A percentile compares a stretch with the other conserved stretches of the same genome.
phyloP scores from a whole-genome alignment of 2,329 filamentous ascomycete species.

The Piedraia hortae region DNA sequence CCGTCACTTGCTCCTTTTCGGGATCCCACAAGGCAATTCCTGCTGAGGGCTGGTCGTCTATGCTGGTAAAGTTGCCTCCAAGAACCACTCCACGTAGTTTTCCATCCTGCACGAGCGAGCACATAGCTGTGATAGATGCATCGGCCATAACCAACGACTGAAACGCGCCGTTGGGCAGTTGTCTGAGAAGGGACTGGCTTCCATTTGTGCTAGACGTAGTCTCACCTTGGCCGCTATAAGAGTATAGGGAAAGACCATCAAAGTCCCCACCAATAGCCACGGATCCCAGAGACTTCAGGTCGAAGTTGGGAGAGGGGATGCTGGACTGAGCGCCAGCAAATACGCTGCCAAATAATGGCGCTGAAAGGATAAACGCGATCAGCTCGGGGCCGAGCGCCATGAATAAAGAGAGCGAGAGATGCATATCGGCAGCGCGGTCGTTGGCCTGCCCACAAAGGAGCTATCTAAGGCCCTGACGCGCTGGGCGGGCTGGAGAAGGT shows the following conservation, averaged over 20 bases:
- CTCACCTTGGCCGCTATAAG: constrained; percentile 57
- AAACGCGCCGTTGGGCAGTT: constrained; percentile 66
- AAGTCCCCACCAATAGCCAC: constrained; percentile 77
- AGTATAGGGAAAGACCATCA: constrained; percentile 67
- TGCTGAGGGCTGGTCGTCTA: constrained; percentile 47
- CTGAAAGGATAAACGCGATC: constrained; percentile 9
- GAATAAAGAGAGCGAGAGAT: constrained; percentile 9
- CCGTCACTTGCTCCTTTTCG: constrained; percentile 36
- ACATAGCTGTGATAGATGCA: constrained; percentile 71
- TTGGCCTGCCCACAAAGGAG: constrained; percentile 2
- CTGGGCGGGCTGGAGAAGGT: no score
- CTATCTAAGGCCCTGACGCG: no score
- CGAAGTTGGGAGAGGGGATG: constrained; percentile 43
- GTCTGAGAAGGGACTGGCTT: constrained; percentile 52
- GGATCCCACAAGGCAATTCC: constrained; percentile 58
- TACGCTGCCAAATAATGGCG: constrained; percentile 6
- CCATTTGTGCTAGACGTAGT: constrained; percentile 41
- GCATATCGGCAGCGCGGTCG: no score
- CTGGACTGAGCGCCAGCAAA: constrained; percentile 14
- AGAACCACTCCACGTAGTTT: constrained; percentile 48
- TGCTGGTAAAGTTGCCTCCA: constrained; percentile 83
- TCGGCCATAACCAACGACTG: constrained; percentile 50
- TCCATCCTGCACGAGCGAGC: constrained; percentile 43
- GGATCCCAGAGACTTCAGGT: constrained; percentile 50
- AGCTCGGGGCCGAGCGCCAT: constrained; percentile 13